A percentile compares a stretch with the other conserved stretches of the same genome.
These are phyloP conservation scores for Fusarium pseudograminearum DNA, from an alignment of 2,329 filamentous ascomycete species.

Conservation along the genomic window DNA sequence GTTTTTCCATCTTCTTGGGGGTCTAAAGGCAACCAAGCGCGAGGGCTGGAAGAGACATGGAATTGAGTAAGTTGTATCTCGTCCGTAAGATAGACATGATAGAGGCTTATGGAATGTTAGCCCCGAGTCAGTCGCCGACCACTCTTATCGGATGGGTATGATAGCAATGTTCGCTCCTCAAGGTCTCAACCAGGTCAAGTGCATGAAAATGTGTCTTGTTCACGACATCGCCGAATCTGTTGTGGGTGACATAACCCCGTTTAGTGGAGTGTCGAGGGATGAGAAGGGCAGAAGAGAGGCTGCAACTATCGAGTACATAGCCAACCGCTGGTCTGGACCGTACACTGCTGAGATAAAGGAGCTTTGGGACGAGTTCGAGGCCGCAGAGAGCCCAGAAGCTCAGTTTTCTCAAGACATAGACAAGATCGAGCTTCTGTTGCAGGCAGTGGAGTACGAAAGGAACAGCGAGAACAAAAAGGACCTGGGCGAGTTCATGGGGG, in stretches of 20 bases:
- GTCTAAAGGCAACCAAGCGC: constrained; percentile 93
- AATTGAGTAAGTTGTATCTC: constrained; percentile 60
- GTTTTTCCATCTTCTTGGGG: constrained; percentile 94
- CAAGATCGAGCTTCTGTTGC: constrained; percentile 93
- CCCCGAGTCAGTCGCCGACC: constrained; percentile 93
- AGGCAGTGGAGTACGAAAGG: constrained; percentile 97
- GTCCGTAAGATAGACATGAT: neutral
- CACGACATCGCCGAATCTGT: constrained; percentile 98
- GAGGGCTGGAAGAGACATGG: constrained; percentile 95
- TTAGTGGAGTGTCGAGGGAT: constrained; percentile 84
- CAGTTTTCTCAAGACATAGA: constrained; percentile 96
- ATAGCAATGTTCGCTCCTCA: constrained; percentile 90
- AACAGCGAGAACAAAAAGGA: constrained; percentile 73
- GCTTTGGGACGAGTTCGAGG: constrained; percentile 96
- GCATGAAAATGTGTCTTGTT: constrained; percentile 93
- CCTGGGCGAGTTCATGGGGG: constrained; percentile 86
- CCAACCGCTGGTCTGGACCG: constrained; percentile 73
- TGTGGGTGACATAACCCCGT: constrained; percentile 97
- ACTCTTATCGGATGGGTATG: constrained; percentile 99
- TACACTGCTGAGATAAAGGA: constrained; percentile 77
- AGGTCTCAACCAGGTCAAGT: constrained; percentile 79
- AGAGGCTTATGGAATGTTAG: constrained; percentile 50
- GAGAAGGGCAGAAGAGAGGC: constrained; percentile 91
- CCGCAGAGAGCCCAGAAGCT: constrained; percentile 82
- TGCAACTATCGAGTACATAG: constrained; percentile 91